Percentiles rank a stretch among this genome's conserved stretches.
Evolutionary conservation across 176 grass and related monocot genomes (phyloP).

Genomic region (Secale cereale): DNA sequence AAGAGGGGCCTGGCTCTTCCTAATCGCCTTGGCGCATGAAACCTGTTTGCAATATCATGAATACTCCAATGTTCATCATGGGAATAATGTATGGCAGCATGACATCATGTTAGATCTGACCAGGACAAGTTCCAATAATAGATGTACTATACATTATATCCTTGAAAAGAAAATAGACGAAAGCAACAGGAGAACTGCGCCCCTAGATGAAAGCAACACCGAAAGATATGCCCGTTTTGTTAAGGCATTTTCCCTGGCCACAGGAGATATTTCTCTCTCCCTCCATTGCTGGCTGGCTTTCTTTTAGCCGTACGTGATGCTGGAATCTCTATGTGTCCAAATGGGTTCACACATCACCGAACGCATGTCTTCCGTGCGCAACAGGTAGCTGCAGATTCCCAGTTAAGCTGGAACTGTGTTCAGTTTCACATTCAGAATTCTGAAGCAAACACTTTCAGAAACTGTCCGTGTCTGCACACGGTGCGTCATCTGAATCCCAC

Average conservation of each 20-base stretch:
- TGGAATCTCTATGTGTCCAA: neutral
- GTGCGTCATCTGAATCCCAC: too few relatives aligned
- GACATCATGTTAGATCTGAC: neutral
- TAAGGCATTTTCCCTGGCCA: too few relatives aligned
- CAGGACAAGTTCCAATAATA: neutral
- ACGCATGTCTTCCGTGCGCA: neutral
- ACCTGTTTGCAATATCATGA: neutral
- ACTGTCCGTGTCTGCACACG: neutral
- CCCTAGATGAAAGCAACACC: neutral
- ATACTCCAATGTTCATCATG: neutral
- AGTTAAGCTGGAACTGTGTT: too few relatives aligned
- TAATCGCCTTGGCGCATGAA: neutral
- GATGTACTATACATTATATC: neutral
- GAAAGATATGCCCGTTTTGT: too few relatives aligned
- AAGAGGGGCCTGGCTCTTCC: too few relatives aligned
- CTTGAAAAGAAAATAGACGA: neutral
- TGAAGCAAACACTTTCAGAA: neutral
- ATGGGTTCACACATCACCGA: conserved; percentile 18
- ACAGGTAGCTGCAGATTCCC: neutral
- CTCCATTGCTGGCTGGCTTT: too few relatives aligned
- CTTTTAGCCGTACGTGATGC: neutral
- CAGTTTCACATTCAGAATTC: too few relatives aligned
- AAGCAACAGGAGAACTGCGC: neutral
- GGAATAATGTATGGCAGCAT: neutral
- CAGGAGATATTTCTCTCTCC: too few relatives aligned